Evolutionary conservation across 176 grass and related monocot genomes (phyloP).

Genomic region (Oryza longistaminata): DNA sequence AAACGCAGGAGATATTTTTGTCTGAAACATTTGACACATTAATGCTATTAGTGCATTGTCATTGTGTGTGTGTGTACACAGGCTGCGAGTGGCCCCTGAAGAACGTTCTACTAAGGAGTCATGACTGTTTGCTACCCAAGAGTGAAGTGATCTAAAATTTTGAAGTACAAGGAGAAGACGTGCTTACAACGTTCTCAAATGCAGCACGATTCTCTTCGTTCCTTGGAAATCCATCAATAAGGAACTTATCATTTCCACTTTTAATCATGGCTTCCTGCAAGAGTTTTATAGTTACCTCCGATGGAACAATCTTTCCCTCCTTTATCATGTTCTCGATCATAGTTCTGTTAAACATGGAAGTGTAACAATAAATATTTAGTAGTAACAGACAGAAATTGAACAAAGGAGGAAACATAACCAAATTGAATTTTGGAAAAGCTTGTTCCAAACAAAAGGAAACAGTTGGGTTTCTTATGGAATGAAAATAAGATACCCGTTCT

Average conservation of each 20-base stretch:
- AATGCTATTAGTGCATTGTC: not conserved
- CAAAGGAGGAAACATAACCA: not conserved
- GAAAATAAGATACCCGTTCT: conserved; percentile 61
- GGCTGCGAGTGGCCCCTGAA: not conserved
- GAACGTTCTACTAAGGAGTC: not conserved
- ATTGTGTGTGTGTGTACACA: not conserved
- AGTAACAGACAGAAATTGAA: conserved; percentile 3
- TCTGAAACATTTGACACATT: conserved; percentile 50
- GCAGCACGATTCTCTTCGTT: conserved; percentile 80
- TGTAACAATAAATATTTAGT: conserved; percentile 7
- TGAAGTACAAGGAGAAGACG: not conserved
- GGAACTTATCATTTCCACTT: conserved; percentile 70
- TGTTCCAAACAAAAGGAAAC: not conserved
- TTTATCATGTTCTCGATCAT: conserved; percentile 94
- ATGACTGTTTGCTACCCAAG: not conserved
- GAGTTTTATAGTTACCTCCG: conserved; percentile 76
- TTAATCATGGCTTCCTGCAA: conserved; percentile 69
- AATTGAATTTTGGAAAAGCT: not conserved
- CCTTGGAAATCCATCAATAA: conserved; percentile 79
- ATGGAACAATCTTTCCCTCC: conserved; percentile 83
- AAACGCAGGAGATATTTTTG: conserved; percentile 65
- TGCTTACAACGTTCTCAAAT: conserved; percentile 68
- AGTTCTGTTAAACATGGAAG: conserved; percentile 47
- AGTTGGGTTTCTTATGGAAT: not conserved
- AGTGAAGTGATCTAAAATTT: not conserved